Evolutionary conservation across 2,329 filamentous ascomycete species (phyloP), one percentile per base, ranked within the genome.

Genomic region (Madurella mycetomatis): DNA sequence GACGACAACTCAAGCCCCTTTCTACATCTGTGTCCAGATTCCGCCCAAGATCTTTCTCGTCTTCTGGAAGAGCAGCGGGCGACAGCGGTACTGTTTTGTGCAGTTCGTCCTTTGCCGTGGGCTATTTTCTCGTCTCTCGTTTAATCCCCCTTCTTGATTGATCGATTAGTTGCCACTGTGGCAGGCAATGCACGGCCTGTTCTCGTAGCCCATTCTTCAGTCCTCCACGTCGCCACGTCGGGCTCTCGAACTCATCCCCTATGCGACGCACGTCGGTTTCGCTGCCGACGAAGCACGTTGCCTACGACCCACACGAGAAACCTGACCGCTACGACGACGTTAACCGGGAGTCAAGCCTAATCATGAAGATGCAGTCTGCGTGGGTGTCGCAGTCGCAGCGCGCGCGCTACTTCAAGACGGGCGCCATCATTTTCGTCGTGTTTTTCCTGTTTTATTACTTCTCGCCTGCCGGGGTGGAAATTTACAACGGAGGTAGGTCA

Each of bases 251-350:
- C 42, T 37, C 37, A 40, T 42, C 50, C 31, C 59, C 58, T 70
- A 86, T 86, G 83, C 80, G 82, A 77, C 83, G 81, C 73, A 81
- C 81, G 68, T 84, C 82, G 60, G 80, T 84, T 57, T 84, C 83
- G 66, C 70, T 84, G 69, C 81, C 82, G 68, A 84, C 80, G 39
- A 81, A 82, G 72, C 79, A 82, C 66, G 70, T 74, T 66, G 76
- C 73, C 64, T 73, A 76, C 78, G 83, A 86, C 66, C 82, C 81
- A 59, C 72, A 82, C 81, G 83, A 86, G 71, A 86, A 86, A 67
- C 77, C 79, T 64, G 80, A 75, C 65, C 80, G 83, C 65, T 86
- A 86, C 73, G 72, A 73, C 64, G 62, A 69, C 60, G 70, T 73
- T 63, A 71, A 74, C 62, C 73, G 57, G 31, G 71, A 75, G 63